A percentile compares a stretch with the other conserved stretches of the same genome.
Evolutionary conservation across 805 yeast species (phyloP).

Genomic region (Metschnikowia matae): DNA sequence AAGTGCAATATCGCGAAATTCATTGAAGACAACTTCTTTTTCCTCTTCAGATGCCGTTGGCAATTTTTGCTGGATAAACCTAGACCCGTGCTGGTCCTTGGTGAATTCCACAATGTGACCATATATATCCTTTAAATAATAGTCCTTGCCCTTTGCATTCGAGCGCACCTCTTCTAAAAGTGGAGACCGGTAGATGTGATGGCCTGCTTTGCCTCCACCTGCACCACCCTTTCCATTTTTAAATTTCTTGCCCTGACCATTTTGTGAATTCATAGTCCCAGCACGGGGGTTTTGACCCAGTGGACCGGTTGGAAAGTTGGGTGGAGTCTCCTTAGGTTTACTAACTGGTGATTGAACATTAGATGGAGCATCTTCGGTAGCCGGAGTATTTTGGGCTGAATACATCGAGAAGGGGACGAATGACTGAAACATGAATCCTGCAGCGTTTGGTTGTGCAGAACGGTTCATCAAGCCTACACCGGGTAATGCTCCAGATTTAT

Average conservation of each 20-base stretch:
- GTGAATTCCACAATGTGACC: conserved; percentile 90
- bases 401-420: conserved; percentile 46
- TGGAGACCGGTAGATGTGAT: conserved; percentile 68
- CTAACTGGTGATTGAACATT: not conserved
- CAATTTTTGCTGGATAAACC: conserved; percentile 90
- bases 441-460: conserved; percentile 8
- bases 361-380: conserved; percentile 1
- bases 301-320: not conserved
- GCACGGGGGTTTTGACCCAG: conserved; percentile 1
- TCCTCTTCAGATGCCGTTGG: conserved; percentile 61
- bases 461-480: conserved; percentile 39
- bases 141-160: conserved; percentile 54
- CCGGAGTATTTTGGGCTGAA: conserved; percentile 16
- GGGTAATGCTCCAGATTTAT: conserved; percentile 14
- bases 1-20: conserved; percentile 67
- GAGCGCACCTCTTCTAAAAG: conserved; percentile 80
- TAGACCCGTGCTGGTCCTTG: conserved; percentile 94
- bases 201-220: conserved; percentile 22
- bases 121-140: conserved; percentile 65
- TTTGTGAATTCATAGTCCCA: not conserved
- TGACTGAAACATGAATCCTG: conserved; percentile 45
- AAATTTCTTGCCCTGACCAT: conserved; percentile 11
- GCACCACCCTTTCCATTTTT: conserved; percentile 13
- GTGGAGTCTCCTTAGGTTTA: not conserved
- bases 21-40: conserved; percentile 77